These are phyloP conservation scores for Daldinia loculata DNA, from an alignment of 495 filamentous ascomycete species.

Conservation along the genomic window DNA sequence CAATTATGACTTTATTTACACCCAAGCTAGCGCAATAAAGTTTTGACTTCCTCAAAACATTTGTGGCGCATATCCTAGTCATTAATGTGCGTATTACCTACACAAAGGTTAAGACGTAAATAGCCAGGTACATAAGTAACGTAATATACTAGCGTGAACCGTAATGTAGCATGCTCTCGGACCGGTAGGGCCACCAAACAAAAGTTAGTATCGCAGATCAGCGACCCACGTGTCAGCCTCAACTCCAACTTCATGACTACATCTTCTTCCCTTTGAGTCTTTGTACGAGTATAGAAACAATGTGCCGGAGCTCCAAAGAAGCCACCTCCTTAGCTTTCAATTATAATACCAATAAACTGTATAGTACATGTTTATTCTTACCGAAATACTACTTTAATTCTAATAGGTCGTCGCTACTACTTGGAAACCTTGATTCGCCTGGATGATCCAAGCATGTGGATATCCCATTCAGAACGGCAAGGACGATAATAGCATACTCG, in stretches of 20 bases:
- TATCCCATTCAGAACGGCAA: background rate
- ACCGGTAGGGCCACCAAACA: slow-evolving; percentile 16
- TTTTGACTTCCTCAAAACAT: background rate
- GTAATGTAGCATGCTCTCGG: background rate
- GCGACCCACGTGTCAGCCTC: slow-evolving; percentile 44
- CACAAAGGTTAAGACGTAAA: too few relatives aligned
- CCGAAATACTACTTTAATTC: background rate
- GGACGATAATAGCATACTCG: background rate
- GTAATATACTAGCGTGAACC: background rate
- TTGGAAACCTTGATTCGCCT: slow-evolving; percentile 17
- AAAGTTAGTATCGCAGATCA: slow-evolving; percentile 24
- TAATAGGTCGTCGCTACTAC: background rate
- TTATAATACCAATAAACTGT: background rate
- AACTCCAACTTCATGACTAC: slow-evolving; percentile 36
- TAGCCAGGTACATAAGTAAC: background rate
- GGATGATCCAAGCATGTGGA: slow-evolving; percentile 18
- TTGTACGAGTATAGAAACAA: slow-evolving; percentile 32
- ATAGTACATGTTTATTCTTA: background rate
- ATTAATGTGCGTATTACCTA: background rate
- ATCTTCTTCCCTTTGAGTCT: slow-evolving; percentile 20
- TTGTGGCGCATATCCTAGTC: background rate
- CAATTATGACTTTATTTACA: too few relatives aligned
- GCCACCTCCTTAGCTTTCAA: slow-evolving; percentile 14
- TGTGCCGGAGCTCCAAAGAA: slow-evolving; percentile 21
- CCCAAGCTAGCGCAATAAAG: too few relatives aligned